Evolutionary conservation across 2,329 filamentous ascomycete species (phyloP).

Genomic region (Fusarium annulatum): DNA sequence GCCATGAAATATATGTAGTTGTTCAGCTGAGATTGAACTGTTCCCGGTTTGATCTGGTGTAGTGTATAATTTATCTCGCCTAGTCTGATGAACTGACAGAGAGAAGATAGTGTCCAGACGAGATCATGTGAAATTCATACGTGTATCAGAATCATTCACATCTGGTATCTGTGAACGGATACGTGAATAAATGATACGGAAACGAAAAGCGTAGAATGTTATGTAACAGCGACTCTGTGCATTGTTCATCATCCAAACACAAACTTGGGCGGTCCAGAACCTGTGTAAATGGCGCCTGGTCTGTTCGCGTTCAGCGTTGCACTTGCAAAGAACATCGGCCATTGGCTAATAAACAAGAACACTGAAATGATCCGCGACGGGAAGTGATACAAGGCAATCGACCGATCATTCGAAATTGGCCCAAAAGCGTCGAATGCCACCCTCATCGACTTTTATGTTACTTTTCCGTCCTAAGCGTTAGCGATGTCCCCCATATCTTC

Average conservation of each 20-base stretch:
- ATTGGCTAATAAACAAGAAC: fast-evolving
- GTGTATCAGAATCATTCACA: background rate
- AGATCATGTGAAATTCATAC: too few relatives aligned
- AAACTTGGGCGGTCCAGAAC: background rate
- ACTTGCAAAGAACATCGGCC: background rate
- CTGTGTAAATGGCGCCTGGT: background rate
- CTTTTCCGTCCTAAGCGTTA: too few relatives aligned
- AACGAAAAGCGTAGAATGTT: fast-evolving
- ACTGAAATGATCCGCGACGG: background rate
- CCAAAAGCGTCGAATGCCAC: background rate
- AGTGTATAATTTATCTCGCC: background rate
- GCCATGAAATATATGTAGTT: fast-evolving
- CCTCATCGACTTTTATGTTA: fast-evolving
- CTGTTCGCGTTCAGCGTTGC: background rate
- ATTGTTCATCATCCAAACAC: background rate
- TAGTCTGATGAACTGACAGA: background rate
- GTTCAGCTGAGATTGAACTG: background rate
- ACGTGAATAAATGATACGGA: fast-evolving
- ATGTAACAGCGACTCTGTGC: background rate
- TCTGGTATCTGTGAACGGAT: fast-evolving
- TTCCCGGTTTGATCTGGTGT: fast-evolving
- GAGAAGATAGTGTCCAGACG: background rate
- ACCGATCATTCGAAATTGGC: fast-evolving
- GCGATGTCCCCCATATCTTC: fast-evolving
- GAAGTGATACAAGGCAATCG: fast-evolving